A percentile compares a stretch with the other conserved stretches of the same genome.
Conservation (phyloP, 768 basidiomycete genomes). For the Gymnopilus junonius region DNA sequence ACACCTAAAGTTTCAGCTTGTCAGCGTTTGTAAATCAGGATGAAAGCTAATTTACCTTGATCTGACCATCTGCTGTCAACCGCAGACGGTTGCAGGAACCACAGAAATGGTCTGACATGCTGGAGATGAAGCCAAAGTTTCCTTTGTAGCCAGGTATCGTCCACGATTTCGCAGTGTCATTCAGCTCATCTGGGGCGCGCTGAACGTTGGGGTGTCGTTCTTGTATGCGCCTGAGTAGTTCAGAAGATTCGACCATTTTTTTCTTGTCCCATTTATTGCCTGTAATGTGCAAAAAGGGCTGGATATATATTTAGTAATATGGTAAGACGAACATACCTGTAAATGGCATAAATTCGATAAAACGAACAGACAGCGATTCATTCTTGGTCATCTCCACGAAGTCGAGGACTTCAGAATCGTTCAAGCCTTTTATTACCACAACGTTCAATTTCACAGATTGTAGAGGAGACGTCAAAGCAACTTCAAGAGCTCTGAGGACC, state of each 20-base stretch:
- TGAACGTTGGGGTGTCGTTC: constrained; percentile 50
- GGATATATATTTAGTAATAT: background rate
- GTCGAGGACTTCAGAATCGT: constrained; percentile 78
- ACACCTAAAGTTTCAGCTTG: constrained; percentile 59
- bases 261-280: constrained; percentile 85
- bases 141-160: constrained; percentile 72
- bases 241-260: constrained; percentile 81
- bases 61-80: constrained; percentile 88
- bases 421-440: constrained; percentile 81
- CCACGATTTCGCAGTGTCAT: constrained; percentile 86
- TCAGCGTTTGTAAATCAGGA: background rate
- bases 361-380: constrained; percentile 69
- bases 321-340: constrained; percentile 52
- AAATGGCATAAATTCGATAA: constrained; percentile 97
- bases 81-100: constrained; percentile 82
- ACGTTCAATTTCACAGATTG: constrained; percentile 81
- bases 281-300: constrained; percentile 32
- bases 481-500: constrained; percentile 68
- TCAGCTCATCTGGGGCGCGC: constrained; percentile 66
- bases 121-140: constrained; percentile 86
- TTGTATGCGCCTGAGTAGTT: constrained; percentile 58
- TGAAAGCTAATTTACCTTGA: constrained; percentile 58
- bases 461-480: constrained; percentile 60
- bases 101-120: constrained; percentile 95
- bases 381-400: constrained; percentile 80